Evolutionary conservation across 148 eudicot species (phyloP), one percentile per base, ranked within the genome.

Genomic region (Beta vulgaris): DNA sequence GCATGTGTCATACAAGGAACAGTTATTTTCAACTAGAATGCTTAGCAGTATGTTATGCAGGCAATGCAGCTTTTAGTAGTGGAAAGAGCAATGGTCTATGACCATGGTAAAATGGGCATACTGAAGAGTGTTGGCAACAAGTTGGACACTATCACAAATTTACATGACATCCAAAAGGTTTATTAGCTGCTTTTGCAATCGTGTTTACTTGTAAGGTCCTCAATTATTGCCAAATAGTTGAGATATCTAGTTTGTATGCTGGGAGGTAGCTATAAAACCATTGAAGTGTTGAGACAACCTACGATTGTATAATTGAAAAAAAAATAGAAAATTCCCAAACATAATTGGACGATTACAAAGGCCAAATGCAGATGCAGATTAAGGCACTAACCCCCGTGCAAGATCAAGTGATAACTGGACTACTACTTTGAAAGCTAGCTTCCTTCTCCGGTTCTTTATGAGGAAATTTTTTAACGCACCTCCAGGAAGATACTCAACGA

Each of bases 401-500:
- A 92, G 93, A 87, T 87, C 98, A 71, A 90, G 89, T 43, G 98
- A 95, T 55, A 92, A 77, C 80, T 92, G 96, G 70, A 85, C 32
- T 51, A 92, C 98, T 35, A 92, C 90, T 85, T 89, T 90, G 82
- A 92, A 90, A 67, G 98, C 86, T 32, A 92, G 87, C 87, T 92
- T 92, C 78, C 76, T 90, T 67, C 96, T 87, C 51, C 89, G 80
- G 84, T 86, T 92, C 78, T 89, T 90, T 57, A 90, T 92, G 68
- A 92, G 98, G 77, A 81, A 92, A 67, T 82, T 82, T 78, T 92
- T 92, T 69, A 92, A 80, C 21, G 96, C 86, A 66, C 98, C 98
- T n/a, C 98, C 98, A 23, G 98, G 90, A 78, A 92, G 93, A 78
- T 92, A 92, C 84, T 92, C 98, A 39, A 92, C 96, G 37, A 90